phyloP scores from a whole-genome alignment of 139 green algal species.

The Auxenochlorella pyrenoidosa region DNA sequence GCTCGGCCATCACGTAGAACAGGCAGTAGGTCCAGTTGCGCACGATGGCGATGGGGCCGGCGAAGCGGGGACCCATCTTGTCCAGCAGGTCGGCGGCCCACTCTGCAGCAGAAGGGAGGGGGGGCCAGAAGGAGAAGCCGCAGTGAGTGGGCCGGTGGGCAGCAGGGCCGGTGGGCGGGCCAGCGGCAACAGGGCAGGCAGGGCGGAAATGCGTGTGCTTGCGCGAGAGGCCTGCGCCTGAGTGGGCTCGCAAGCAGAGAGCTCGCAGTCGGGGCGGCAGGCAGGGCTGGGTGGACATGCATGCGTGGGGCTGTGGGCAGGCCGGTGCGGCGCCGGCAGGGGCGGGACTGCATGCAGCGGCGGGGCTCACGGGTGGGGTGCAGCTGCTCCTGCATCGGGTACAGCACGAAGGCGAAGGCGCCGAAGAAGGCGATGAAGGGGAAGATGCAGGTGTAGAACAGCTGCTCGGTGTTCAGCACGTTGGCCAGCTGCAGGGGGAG shows the following conservation, averaged over 20 bases:
- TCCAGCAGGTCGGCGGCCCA: constrained; percentile 85
- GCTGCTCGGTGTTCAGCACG: constrained; percentile 81
- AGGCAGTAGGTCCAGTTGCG: constrained; percentile 99
- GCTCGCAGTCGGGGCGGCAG: no score
- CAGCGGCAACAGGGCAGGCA: not conserved
- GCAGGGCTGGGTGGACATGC: no score
- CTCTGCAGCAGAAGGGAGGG: constrained; percentile 54
- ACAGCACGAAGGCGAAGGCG: constrained; percentile 95
- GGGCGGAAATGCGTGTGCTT: not conserved
- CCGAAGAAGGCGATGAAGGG: constrained; percentile 99
- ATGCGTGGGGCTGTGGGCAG: no score
- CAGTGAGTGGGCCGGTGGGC: no score
- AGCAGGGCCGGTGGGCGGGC: not conserved
- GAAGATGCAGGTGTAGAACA: constrained; percentile 99
- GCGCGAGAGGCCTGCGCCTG: not conserved
- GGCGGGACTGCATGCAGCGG: not conserved
- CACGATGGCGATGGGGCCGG: constrained; percentile 97
- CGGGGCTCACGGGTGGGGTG: constrained; percentile 81
- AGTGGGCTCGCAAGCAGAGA: not conserved
- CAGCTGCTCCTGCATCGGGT: constrained; percentile 91
- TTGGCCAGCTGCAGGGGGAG: constrained; percentile 87
- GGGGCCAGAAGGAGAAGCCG: not conserved
- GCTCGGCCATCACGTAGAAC: constrained; percentile 99
- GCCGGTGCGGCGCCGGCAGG: no score
- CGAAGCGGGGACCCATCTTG: constrained; percentile 78